A percentile compares a stretch with the other conserved stretches of the same genome.
These are phyloP conservation scores for Picea abies DNA, from an alignment of 83 land plant species.

Conservation along the genomic window DNA sequence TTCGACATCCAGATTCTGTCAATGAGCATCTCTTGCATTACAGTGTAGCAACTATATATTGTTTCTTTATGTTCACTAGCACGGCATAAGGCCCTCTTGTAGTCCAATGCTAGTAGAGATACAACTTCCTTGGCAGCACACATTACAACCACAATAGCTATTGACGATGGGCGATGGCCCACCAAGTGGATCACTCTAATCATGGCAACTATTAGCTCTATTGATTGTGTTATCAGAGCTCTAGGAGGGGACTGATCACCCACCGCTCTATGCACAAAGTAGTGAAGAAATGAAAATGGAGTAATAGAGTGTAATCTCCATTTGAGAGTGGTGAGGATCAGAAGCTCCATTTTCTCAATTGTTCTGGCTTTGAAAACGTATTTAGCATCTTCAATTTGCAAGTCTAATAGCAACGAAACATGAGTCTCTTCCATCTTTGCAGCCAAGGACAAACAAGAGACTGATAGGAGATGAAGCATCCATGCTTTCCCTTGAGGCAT, in stretches of 20 bases:
- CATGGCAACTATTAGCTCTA: constrained; percentile 47
- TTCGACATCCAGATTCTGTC: neutral
- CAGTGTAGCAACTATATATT: constrained; percentile 12
- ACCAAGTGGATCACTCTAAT: constrained; percentile 33
- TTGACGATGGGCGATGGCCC: constrained; percentile 25
- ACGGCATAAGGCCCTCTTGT: constrained; percentile 9
- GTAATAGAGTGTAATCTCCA: constrained; percentile 73
- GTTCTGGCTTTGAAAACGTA: constrained; percentile 63
- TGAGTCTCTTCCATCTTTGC: constrained; percentile 74
- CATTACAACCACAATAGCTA: constrained; percentile 31
- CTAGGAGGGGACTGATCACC: constrained; percentile 17
- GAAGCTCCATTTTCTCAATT: constrained; percentile 77
- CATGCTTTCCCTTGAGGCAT: constrained; percentile 45
- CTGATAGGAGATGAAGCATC: constrained; percentile 59
- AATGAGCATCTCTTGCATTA: constrained; percentile 19
- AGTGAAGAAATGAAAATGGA: constrained; percentile 61
- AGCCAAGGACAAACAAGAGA: constrained; percentile 68
- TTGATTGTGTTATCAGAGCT: constrained; percentile 26
- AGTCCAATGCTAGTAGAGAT: constrained; percentile 2
- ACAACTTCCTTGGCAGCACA: constrained; percentile 20
- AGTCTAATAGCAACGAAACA: constrained; percentile 43
- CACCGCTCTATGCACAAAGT: constrained; percentile 33
- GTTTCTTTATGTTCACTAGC: constrained; percentile 16
- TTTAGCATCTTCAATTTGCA: constrained; percentile 49
- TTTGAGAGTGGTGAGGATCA: constrained; percentile 60